A percentile compares a stretch with the other conserved stretches of the same genome.
Evolutionary conservation across 441 rosid species (phyloP).

Genomic region (Populus hybrid): DNA sequence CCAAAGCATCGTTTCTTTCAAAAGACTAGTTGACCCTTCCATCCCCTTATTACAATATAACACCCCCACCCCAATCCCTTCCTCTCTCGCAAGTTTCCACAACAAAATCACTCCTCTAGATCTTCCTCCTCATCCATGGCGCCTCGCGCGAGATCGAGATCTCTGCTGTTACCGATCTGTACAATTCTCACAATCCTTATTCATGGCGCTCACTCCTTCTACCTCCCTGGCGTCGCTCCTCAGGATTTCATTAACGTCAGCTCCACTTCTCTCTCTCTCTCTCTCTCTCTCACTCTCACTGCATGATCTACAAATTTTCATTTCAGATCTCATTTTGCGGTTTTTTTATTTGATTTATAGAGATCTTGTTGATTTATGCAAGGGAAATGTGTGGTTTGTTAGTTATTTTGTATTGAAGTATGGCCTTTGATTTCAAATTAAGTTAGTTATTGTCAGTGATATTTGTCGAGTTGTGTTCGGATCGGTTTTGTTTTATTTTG

Average conservation of each 20-base stretch:
- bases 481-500: neutral
- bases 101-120: neutral
- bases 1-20: neutral
- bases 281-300: slow-evolving; percentile 27
- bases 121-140: slow-evolving; percentile 33
- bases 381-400: neutral
- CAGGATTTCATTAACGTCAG: slow-evolving; percentile 73
- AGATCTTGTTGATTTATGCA: neutral
- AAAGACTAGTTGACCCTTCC: neutral
- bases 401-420: neutral
- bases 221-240: slow-evolving; percentile 96
- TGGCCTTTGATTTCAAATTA: neutral
- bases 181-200: slow-evolving; percentile 30
- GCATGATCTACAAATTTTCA: neutral
- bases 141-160: slow-evolving; percentile 25
- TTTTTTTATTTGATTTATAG: neutral
- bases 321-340: slow-evolving; percentile 2
- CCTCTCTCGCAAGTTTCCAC: neutral
- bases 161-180: slow-evolving; percentile 21
- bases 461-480: neutral
- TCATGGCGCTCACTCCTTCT: slow-evolving; percentile 61
- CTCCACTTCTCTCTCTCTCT: neutral
- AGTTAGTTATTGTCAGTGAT: neutral
- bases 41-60: neutral
- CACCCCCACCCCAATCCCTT: neutral